Percentiles rank a stretch among this genome's conserved stretches.
Evolutionary conservation across 1,139 yeast genomes (phyloP).

Genomic region (Torulaspora globosa): DNA sequence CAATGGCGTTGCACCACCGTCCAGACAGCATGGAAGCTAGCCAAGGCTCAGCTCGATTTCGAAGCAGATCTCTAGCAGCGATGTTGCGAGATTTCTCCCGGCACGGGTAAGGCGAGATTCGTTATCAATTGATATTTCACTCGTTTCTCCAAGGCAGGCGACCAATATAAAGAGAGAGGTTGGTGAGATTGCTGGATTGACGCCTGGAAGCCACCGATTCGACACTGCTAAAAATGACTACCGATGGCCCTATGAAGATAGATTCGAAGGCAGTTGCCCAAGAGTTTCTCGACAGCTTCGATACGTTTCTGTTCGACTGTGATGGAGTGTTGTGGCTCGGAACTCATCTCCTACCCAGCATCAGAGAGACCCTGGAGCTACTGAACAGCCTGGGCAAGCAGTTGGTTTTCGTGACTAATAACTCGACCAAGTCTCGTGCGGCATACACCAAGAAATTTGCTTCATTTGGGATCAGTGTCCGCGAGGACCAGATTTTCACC

Average conservation of each 20-base stretch:
- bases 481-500: constrained; percentile 77
- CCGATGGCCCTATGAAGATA: constrained; percentile 41
- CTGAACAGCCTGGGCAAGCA: constrained; percentile 55
- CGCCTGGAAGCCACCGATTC: background rate
- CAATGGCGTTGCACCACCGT: too few relatives aligned
- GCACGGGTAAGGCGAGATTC: constrained; percentile 3
- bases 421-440: constrained; percentile 81
- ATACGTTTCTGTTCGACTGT: constrained; percentile 85
- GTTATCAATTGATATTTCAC: background rate
- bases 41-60: background rate
- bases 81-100: constrained; percentile 1
- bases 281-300: constrained; percentile 58
- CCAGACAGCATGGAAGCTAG: background rate
- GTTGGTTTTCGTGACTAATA: constrained; percentile 86
- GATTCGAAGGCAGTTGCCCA: constrained; percentile 47
- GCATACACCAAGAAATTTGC: constrained; percentile 74
- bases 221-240: constrained; percentile 21
- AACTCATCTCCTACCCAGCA: constrained; percentile 63
- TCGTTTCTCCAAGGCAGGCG: constrained; percentile 2
- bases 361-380: constrained; percentile 58
- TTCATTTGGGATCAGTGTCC: constrained; percentile 64
- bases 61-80: background rate
- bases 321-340: constrained; percentile 96
- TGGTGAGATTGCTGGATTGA: background rate
- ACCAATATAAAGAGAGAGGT: background rate